Conservation (phyloP, 257 asterid genomes). For the Forsythia suspensa region DNA sequence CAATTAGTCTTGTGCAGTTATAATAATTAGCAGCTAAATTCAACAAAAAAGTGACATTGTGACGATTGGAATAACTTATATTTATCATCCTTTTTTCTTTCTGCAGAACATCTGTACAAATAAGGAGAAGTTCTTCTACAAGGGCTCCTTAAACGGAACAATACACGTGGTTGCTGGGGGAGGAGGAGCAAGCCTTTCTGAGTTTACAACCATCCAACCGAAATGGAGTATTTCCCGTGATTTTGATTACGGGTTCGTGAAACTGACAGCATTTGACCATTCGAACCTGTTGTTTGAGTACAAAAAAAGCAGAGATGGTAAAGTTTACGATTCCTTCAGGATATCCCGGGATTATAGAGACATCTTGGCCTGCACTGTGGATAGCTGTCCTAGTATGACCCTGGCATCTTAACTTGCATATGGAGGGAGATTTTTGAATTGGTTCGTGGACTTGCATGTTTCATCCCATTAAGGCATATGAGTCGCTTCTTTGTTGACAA, state of each 20-base stretch:
- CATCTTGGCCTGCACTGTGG: constrained; percentile 76
- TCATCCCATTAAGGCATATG: not conserved
- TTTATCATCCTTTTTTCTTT: not conserved
- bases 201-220: constrained; percentile 59
- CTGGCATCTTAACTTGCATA: constrained; percentile 50
- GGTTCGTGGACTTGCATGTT: not conserved
- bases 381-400: constrained; percentile 79
- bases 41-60: too few relatives aligned
- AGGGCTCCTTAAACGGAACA: constrained; percentile 79
- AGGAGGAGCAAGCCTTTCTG: constrained; percentile 82
- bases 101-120: constrained; percentile 71
- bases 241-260: constrained; percentile 74
- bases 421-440: not conserved
- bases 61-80: not conserved
- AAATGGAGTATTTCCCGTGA: constrained; percentile 81
- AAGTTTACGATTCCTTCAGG: constrained; percentile 80
- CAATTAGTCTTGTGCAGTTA: not conserved
- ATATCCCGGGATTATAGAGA: constrained; percentile 85
- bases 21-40: not conserved
- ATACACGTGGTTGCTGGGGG: constrained; percentile 97
- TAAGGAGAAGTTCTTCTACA: constrained; percentile 54
- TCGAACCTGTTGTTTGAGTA: constrained; percentile 84
- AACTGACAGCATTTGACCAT: constrained; percentile 76
- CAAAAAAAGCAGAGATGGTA: constrained; percentile 82
- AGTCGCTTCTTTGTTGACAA: not conserved